Base-by-base conservation (phyloP, 2,329 filamentous ascomycete species). In the Erysiphe neolycopersici region DNA sequence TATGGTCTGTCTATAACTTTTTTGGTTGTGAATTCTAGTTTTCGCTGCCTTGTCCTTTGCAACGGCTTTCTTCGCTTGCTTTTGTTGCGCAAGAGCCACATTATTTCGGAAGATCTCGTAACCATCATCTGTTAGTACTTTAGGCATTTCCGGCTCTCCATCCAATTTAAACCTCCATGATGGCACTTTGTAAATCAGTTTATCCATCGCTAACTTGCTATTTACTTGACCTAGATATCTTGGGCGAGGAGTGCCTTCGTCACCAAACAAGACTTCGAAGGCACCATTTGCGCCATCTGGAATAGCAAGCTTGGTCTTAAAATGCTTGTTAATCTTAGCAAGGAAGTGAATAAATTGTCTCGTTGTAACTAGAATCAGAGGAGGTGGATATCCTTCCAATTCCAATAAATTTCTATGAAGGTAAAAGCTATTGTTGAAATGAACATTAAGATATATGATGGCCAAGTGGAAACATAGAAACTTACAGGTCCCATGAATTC, bases 401-500 rank as follows among this genome's bases (percentile, higher is more conserved):
- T 54, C 49, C 0, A 70, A 68, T 41, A 69, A 62, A 54, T 73
- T 65, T 36, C 13, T 17, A 16, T 36, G 17, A 32, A 83, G 54
- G 56, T 79, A 84, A 58, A 76, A 83, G 44, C 77, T 81, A 41
- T 26, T 26, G 12, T 22, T 26, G 43, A 32, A 52, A 39, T 53
- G 39, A 43, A 38, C 18, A 9, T n/a, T 30, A 43, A 30, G 16
- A 31, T 31, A 19, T 36, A 38, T 35, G n/a, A 42, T 36, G 30
- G 17, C 35, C 39, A 42, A 30, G 40, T 32, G 30, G 22, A 36
- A 17, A 6, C 5, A 31, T 18, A 42, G 45, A 8, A 11, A n/a
- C 76, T 66, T 64, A 89, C 80, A 92, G 61, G 48, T 87, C 74
- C 84, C 84, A 93, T 11, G 62, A 54, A 46, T 71, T 66, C 2